Percentiles rank a stretch among this genome's conserved stretches.
phyloP scores from a whole-genome alignment of 257 asterid species.

The Nicotiana tomentosiformis region DNA sequence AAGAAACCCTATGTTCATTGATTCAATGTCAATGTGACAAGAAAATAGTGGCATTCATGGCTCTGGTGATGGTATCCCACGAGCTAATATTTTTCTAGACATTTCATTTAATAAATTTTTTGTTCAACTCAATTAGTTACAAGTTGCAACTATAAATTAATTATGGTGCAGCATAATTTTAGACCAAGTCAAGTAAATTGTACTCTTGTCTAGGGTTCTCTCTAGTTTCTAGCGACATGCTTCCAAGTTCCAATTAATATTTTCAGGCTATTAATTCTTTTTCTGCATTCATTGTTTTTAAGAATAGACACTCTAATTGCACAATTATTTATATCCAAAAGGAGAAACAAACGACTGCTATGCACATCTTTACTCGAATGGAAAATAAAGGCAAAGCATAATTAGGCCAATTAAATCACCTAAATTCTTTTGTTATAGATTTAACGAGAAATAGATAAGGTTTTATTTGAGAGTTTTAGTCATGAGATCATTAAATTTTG shows the following conservation, averaged over 20 bases:
- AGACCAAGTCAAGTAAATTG: background rate
- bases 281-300: background rate
- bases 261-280: background rate
- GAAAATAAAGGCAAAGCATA: background rate
- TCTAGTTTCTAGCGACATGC: background rate
- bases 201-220: background rate
- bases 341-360: background rate
- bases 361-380: background rate
- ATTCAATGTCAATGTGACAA: background rate
- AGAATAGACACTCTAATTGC: background rate
- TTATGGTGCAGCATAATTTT: background rate
- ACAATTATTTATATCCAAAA: background rate
- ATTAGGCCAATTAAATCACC: background rate
- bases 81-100: background rate
- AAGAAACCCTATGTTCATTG: background rate
- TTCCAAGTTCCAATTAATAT: background rate
- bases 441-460: too few relatives aligned
- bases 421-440: too few relatives aligned
- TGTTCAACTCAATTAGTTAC: background rate
- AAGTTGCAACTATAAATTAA: conserved; percentile 3
- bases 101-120: background rate
- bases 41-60: background rate
- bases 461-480: too few relatives aligned
- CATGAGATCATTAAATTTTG: background rate
- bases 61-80: background rate